These are phyloP conservation scores for Syncephalastrum contaminatum DNA, from an alignment of 371 early-diverging fungal species.

Conservation along the genomic window DNA sequence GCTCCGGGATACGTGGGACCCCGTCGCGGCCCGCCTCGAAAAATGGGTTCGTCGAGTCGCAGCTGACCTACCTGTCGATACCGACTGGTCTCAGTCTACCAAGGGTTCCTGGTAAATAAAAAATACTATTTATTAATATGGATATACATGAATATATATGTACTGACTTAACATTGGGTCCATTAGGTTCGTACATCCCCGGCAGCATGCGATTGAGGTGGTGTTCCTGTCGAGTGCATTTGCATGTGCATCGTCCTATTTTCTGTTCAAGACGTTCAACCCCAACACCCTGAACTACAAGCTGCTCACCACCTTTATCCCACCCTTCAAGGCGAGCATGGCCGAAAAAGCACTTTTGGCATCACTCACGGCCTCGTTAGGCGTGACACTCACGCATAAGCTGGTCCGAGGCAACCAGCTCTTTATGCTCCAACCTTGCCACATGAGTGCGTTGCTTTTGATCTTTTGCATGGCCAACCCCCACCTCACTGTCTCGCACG, in stretches of 20 bases:
- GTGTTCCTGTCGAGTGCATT: slow-evolving; percentile 51
- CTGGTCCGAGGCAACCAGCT: slow-evolving; percentile 43
- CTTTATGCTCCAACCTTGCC: slow-evolving; percentile 67
- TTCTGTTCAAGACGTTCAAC: slow-evolving; percentile 37
- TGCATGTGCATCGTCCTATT: slow-evolving; percentile 37
- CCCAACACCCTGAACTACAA: slow-evolving; percentile 39
- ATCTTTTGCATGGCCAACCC: slow-evolving; percentile 46
- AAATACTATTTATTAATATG: not conserved
- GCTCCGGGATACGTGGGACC: slow-evolving; percentile 23
- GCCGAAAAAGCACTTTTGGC: slow-evolving; percentile 42
- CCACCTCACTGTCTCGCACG: slow-evolving; percentile 54
- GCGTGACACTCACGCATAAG: slow-evolving; percentile 50
- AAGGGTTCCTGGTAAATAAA: slow-evolving; percentile 53
- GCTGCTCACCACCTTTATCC: slow-evolving; percentile 28
- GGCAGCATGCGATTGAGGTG: slow-evolving; percentile 59
- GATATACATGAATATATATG: not conserved
- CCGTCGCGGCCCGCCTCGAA: slow-evolving; percentile 29
- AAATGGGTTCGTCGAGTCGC: slow-evolving; percentile 40
- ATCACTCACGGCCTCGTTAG: slow-evolving; percentile 37
- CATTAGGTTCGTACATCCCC: slow-evolving; percentile 58
- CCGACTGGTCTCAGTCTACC: slow-evolving; percentile 53
- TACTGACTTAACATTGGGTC: not conserved
- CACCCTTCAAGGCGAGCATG: slow-evolving; percentile 33
- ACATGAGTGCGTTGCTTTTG: slow-evolving; percentile 57
- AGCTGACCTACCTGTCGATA: slow-evolving; percentile 54